Conservation (phyloP, 192 early-diverging fungal species). For the Entrophospora sp. region DNA sequence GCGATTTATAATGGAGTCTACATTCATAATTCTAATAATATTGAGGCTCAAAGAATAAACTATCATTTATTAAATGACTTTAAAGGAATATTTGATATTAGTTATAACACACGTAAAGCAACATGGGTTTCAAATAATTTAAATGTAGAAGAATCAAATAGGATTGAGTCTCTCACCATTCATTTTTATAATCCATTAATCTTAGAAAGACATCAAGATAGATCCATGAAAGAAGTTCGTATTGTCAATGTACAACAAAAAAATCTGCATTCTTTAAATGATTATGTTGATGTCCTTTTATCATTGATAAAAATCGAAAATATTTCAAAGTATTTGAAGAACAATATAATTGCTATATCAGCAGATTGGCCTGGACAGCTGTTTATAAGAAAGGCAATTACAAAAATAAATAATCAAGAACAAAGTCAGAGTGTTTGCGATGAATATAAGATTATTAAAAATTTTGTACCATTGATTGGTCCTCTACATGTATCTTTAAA, state of each 20-base stretch:
- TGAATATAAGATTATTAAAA: not conserved
- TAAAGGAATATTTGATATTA: too few species aligned
- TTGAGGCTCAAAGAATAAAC: too few species aligned
- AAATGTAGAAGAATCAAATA: too few species aligned
- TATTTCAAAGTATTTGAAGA: not conserved
- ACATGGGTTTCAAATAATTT: too few species aligned
- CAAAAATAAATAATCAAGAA: not conserved
- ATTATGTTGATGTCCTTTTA: not conserved
- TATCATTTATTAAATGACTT: too few species aligned
- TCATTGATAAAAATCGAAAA: not conserved
- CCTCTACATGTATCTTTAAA: not conserved
- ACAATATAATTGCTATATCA: not conserved
- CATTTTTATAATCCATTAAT: too few species aligned
- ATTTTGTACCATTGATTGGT: not conserved
- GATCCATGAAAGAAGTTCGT: too few species aligned
- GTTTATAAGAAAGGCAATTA: not conserved
- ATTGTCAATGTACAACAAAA: too few species aligned
- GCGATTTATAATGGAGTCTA: not conserved
- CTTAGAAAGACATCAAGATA: too few species aligned
- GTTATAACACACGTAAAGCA: too few species aligned
- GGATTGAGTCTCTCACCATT: too few species aligned
- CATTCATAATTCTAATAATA: not conserved
- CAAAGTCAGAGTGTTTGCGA: too few species aligned
- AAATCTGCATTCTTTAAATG: not conserved
- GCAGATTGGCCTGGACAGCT: conserved; percentile 3